Evolutionary conservation across 192 early-diverging fungal species (phyloP).

Genomic region (Allomyces javanicus): DNA sequence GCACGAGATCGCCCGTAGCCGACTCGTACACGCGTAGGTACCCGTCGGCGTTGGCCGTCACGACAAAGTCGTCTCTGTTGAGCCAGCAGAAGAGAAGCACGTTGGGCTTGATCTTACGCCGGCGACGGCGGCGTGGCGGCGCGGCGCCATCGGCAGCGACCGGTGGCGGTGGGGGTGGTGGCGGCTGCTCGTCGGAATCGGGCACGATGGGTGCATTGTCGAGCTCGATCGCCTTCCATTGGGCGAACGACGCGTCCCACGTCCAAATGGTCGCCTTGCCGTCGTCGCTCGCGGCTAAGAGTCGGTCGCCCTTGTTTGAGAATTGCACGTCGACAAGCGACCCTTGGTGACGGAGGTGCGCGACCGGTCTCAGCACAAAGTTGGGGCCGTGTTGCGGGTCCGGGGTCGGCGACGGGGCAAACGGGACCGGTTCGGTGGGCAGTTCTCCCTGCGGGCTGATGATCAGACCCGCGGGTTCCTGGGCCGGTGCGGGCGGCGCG

Average conservation of each 20-base stretch:
- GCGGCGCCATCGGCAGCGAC: no score
- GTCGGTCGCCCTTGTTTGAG: constrained; percentile 2
- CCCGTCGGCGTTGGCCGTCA: background rate
- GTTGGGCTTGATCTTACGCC: background rate
- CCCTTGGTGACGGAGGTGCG: constrained; percentile 3
- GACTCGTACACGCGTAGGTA: background rate
- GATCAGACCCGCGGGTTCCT: no score
- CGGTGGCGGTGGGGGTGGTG: no score
- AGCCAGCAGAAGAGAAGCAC: background rate
- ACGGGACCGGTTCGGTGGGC: no score
- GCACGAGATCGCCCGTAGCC: background rate
- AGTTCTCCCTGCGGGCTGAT: no score
- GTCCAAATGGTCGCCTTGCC: background rate
- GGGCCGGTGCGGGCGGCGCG: no score
- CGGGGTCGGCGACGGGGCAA: no score
- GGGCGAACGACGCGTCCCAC: background rate
- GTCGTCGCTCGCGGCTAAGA: background rate
- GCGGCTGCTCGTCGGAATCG: no score
- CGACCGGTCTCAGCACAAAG: background rate
- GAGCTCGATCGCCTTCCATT: background rate
- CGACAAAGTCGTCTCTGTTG: background rate
- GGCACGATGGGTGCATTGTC: background rate
- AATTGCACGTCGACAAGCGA: constrained; percentile 2
- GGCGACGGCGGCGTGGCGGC: background rate
- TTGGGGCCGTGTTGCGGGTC: no score